phyloP scores from a whole-genome alignment of 169 alveolate genomes.

The Pseudocohnilembus persalinus region DNA sequence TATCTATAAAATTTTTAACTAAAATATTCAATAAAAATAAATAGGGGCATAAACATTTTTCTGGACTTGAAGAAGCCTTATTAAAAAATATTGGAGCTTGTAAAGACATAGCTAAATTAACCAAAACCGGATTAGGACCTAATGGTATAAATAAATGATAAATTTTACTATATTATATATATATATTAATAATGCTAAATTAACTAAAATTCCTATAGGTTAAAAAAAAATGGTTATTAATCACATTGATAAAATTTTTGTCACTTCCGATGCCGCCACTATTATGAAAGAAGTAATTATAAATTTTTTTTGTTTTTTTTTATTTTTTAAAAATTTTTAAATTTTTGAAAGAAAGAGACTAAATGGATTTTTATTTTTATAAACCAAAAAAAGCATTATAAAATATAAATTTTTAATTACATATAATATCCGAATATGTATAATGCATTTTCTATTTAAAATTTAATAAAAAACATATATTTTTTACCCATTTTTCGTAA shows the following conservation, averaged over 20 bases:
- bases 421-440: too few species aligned
- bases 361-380: neutral
- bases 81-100: constrained; percentile 95
- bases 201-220: constrained; percentile 54
- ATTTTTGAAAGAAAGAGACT: neutral
- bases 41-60: constrained; percentile 62
- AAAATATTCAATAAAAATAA: neutral
- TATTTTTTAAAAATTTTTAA: too few species aligned
- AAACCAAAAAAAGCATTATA: neutral
- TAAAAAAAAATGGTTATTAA: constrained; percentile 98
- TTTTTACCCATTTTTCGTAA: too few species aligned
- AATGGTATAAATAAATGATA: constrained; percentile 76
- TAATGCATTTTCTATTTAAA: too few species aligned
- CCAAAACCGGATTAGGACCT: constrained; percentile 97
- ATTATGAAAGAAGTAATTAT: constrained; percentile 89
- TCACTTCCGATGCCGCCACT: constrained; percentile 97
- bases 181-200: neutral
- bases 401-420: too few species aligned
- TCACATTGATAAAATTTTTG: constrained; percentile 95
- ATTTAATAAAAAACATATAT: too few species aligned
- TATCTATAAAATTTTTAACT: neutral
- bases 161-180: constrained; percentile 1
- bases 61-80: constrained; percentile 93
- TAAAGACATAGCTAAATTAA: constrained; percentile 89
- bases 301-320: too few species aligned